Conservation (phyloP, 2,329 filamentous ascomycete genomes). For the Pseudocercospora fuligena region DNA sequence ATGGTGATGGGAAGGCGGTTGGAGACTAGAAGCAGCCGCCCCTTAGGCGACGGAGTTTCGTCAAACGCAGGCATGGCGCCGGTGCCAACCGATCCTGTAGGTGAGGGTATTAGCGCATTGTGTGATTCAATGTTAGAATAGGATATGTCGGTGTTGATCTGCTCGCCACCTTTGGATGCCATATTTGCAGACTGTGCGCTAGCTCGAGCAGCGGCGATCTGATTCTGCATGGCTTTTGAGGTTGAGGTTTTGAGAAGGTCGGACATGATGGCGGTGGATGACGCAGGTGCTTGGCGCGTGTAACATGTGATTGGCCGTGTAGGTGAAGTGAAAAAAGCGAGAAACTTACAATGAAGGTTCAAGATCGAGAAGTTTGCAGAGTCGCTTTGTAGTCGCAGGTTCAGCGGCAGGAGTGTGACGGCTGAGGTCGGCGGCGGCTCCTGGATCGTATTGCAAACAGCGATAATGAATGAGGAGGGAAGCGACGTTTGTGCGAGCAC, state of each 20-base stretch:
- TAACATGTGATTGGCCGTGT: conserved; percentile 11
- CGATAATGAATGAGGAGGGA: conserved; percentile 8
- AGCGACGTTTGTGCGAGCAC: conserved; percentile 6
- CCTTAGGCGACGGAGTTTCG: conserved; percentile 42
- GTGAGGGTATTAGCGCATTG: conserved; percentile 14
- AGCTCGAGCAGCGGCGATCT: conserved; percentile 3
- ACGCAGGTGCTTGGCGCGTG: conserved; percentile 13
- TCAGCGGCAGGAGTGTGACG: conserved; percentile 6
- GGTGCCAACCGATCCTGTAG: conserved; percentile 5
- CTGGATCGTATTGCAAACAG: conserved; percentile 13
- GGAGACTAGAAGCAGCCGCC: conserved; percentile 79
- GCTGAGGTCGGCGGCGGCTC: conserved; percentile 14
- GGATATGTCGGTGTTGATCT: conserved; percentile 1
- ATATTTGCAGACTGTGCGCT: not conserved
- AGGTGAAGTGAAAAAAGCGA: conserved; percentile 4
- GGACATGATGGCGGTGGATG: conserved; percentile 1
- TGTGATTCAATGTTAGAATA: not conserved
- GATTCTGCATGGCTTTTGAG: conserved; percentile 12
- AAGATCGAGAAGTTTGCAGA: not conserved
- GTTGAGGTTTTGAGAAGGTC: conserved; percentile 5
- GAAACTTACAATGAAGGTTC: conserved; percentile 11
- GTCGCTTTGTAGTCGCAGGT: conserved; percentile 9
- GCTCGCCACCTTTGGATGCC: conserved; percentile 14
- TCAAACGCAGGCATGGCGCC: conserved; percentile 41
- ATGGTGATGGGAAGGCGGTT: conserved; percentile 97